Conservation (phyloP, 75 land plant species). For the Cupressus sempervirens region DNA sequence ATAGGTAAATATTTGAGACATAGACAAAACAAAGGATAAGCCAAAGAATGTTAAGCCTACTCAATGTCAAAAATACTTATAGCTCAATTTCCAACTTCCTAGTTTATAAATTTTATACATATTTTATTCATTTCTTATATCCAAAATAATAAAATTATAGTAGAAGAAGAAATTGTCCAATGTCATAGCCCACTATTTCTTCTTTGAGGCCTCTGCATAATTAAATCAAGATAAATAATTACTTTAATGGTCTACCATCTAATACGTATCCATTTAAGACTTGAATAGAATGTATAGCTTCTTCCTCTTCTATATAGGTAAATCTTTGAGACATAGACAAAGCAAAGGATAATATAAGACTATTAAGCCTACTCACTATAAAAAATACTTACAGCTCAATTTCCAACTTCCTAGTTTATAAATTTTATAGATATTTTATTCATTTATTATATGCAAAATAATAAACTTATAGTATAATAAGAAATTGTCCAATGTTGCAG, state of each 20-base stretch:
- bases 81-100: no score
- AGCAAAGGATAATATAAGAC: neutral
- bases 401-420: no score
- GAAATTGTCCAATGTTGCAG: neutral
- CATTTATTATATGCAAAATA: no score
- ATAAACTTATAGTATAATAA: neutral
- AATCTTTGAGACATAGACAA: conserved; percentile 43
- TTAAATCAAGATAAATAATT: neutral
- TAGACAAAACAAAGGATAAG: neutral
- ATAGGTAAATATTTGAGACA: conserved; percentile 65
- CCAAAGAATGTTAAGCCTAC: neutral
- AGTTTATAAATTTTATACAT: neutral
- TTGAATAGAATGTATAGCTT: conserved; percentile 77
- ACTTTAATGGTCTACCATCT: conserved; percentile 75
- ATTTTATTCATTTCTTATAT: neutral
- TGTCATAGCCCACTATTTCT: neutral
- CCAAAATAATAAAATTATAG: neutral
- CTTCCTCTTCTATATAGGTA: no score
- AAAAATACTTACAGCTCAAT: neutral
- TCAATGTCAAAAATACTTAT: neutral
- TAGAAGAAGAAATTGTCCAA: neutral
- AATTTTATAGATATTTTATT: neutral
- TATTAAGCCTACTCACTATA: neutral
- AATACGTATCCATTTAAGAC: conserved; percentile 64
- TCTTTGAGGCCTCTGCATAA: neutral